A percentile compares a stretch with the other conserved stretches of the same genome.
These are phyloP conservation scores for Cryptosporidium ryanae DNA, from an alignment of 169 alveolate genomes.

Conservation along the genomic window DNA sequence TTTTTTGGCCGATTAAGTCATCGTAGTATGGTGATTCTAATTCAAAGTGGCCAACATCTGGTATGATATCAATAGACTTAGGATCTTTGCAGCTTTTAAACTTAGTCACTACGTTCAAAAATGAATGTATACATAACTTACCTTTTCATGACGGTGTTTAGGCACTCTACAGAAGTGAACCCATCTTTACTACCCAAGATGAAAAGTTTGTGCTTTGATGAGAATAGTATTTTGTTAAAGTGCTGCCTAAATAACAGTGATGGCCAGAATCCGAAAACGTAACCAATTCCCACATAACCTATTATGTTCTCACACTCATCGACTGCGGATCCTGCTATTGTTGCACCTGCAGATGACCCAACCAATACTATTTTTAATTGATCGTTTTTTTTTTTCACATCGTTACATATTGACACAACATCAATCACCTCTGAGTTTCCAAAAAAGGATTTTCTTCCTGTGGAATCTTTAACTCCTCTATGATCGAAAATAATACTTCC, in stretches of 20 bases:
- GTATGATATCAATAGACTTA: conserved; percentile 65
- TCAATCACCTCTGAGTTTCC: conserved; percentile 78
- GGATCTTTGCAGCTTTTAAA: conserved; percentile 76
- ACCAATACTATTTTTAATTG: conserved; percentile 67
- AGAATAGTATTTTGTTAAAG: conserved; percentile 66
- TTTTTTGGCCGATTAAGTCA: conserved; percentile 7
- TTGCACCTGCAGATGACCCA: conserved; percentile 84
- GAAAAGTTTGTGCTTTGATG: conserved; percentile 78
- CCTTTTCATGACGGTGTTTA: conserved; percentile 72
- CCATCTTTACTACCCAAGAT: conserved; percentile 78
- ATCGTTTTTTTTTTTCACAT: conserved; percentile 40
- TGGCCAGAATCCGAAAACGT: conserved; percentile 78
- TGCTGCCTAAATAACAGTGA: conserved; percentile 78
- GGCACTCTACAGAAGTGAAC: conserved; percentile 75
- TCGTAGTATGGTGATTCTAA: conserved; percentile 75
- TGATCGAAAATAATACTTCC: conserved; percentile 78
- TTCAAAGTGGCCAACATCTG: conserved; percentile 78
- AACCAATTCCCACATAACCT: conserved; percentile 80
- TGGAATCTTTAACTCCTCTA: conserved; percentile 77
- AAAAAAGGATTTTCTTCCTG: conserved; percentile 77
- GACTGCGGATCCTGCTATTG: conserved; percentile 82
- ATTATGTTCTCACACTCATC: conserved; percentile 74
- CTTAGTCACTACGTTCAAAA: background rate
- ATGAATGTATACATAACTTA: conserved; percentile 39
- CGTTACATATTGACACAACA: conserved; percentile 76